Conservation (phyloP, 2,329 filamentous ascomycete genomes). For the Alternaria sp. region DNA sequence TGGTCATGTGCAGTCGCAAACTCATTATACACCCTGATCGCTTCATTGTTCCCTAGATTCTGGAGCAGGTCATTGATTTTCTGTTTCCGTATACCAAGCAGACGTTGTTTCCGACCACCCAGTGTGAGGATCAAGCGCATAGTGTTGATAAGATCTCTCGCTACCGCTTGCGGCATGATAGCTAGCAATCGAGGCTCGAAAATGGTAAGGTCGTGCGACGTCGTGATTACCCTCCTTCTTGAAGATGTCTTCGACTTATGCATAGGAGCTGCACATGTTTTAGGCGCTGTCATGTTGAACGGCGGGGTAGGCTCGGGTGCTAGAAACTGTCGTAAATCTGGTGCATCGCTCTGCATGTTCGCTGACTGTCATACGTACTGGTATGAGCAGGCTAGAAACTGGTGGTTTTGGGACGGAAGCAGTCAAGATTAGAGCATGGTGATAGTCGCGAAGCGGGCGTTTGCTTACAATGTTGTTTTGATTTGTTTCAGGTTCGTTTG, state of each 20-base stretch:
- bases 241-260: neutral
- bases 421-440: neutral
- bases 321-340: neutral
- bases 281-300: neutral
- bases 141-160: neutral
- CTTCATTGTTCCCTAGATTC: neutral
- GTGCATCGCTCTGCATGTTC: neutral
- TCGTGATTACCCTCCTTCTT: neutral
- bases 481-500: conserved; percentile 3
- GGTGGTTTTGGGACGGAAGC: neutral
- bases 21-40: neutral
- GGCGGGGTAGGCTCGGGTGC: neutral
- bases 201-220: neutral
- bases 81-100: neutral
- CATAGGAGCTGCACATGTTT: neutral
- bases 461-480: neutral
- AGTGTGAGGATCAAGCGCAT: conserved; percentile 1
- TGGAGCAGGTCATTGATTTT: neutral
- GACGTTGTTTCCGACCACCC: neutral
- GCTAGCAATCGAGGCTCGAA: neutral
- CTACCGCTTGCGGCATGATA: neutral
- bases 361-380: neutral
- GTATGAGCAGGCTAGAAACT: too few species aligned
- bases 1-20: neutral
- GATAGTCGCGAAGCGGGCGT: neutral